Base-by-base conservation (phyloP, 2,329 filamentous ascomycete species). In the Esteya vermicola region DNA sequence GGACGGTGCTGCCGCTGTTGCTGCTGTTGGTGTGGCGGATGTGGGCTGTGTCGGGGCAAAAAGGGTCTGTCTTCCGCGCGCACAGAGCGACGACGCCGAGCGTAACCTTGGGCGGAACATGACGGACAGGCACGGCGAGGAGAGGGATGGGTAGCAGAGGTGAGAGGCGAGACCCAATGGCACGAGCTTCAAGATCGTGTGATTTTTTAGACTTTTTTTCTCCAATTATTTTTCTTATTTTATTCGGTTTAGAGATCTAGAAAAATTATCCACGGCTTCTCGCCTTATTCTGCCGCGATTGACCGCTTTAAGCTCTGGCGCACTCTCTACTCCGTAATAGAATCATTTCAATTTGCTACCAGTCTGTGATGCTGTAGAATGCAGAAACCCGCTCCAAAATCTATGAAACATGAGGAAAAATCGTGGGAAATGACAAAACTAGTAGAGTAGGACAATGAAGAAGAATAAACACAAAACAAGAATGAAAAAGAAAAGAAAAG, bases 31-130 rank as follows among this genome's bases (percentile, higher is more conserved):
- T 21, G 44, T 31, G 51, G 55, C 52, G 48, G 54, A 47, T 10
- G 26, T 39, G 30, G 36, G 37, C 31, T 42, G 43, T 28, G 26
- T 28, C n/a, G n/a, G 26, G 16, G 22, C 22, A n/a, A 19, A 28
- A 14, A n/a, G 31, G 9, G 9, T 27, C 22, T 7, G 26, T 14
- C 25, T 32, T 38, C 30, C 27, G 21, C 20, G 34, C 13, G 35
- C 28, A 56, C 36, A 16, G 18, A 58, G 52, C 54, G 55, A 54
- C 48, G 62, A 60, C 45, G 68, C 65, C 61, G 66, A 61, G 52
- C 68, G 64, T 66, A 73, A 60, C 60, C 65, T 61, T 41, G 70
- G 60, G 50, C 68, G 66, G 50, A 75, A 56, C 71, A 75, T 68
- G 45, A 50, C 26, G 27, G 40, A 43, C 47, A 14, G 32, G 30